These are phyloP conservation scores for Suillus clintonianus DNA, from an alignment of 768 basidiomycete genomes.

Conservation along the genomic window DNA sequence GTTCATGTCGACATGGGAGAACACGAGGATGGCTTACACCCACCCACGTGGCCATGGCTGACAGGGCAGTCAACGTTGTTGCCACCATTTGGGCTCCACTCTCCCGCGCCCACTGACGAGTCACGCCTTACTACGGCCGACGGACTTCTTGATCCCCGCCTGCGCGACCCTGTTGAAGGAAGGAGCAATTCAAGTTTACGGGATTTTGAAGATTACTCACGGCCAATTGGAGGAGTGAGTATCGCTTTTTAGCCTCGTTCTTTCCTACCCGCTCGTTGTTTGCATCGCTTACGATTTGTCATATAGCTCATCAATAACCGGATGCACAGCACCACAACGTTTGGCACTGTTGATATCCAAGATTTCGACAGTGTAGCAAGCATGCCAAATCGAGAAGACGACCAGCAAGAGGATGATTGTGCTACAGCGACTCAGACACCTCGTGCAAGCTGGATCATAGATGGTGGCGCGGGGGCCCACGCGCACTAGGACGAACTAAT, in stretches of 20 bases:
- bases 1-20: constrained; percentile 5
- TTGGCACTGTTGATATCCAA: constrained; percentile 27
- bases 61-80: background rate
- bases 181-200: constrained; percentile 27
- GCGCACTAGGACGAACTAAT: background rate
- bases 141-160: constrained; percentile 32
- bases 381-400: constrained; percentile 1
- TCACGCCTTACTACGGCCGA: constrained; percentile 16
- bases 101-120: constrained; percentile 30
- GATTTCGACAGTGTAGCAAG: constrained; percentile 15
- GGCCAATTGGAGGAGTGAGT: constrained; percentile 34
- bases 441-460: constrained; percentile 14
- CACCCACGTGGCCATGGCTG: constrained; percentile 5
- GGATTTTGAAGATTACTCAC: constrained; percentile 36
- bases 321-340: constrained; percentile 34
- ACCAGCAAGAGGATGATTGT: constrained; percentile 10
- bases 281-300: background rate
- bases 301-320: constrained; percentile 29
- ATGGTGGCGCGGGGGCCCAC: background rate
- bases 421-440: constrained; percentile 6
- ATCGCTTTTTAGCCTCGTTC: background rate
- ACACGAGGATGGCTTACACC: background rate
- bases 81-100: constrained; percentile 10
- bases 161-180: constrained; percentile 18
- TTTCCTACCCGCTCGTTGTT: background rate